phyloP scores from a whole-genome alignment of 1,284 basidiomycete genomes.

The Ganoderma meredithae region DNA sequence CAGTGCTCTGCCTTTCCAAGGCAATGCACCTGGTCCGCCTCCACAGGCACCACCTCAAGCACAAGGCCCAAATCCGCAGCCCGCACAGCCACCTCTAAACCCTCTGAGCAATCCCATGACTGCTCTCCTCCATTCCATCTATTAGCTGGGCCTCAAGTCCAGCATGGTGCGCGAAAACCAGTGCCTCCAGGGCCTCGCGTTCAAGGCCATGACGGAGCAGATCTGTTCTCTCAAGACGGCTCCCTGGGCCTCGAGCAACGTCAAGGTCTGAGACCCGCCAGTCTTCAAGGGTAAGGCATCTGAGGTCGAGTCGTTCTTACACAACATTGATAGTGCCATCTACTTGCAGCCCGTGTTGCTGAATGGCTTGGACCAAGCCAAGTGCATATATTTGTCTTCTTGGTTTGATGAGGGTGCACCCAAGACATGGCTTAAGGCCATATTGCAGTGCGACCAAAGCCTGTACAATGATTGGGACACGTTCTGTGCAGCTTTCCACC shows the following conservation, averaged over 20 bases:
- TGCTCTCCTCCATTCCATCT: neutral
- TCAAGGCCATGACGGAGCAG: neutral
- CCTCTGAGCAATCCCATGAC: neutral
- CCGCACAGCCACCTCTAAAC: neutral
- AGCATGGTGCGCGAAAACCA: neutral
- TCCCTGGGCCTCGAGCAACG: neutral
- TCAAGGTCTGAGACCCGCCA: neutral
- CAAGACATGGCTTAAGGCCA: constrained; percentile 1
- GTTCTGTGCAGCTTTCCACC: neutral
- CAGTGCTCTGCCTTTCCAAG: too few relatives aligned
- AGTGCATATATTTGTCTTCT: neutral
- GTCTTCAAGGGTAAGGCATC: constrained; percentile 7
- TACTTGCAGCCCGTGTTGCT: neutral
- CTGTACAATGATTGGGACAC: neutral
- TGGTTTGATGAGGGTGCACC: neutral
- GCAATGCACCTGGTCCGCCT: neutral
- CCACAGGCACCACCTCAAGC: neutral
- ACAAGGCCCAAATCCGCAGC: neutral
- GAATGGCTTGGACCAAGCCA: neutral
- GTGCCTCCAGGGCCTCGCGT: neutral
- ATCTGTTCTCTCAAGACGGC: neutral
- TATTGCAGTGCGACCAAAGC: neutral
- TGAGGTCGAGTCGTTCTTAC: neutral
- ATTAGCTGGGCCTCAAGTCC: neutral
- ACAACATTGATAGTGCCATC: neutral